Base-by-base conservation (phyloP, 768 basidiomycete species). In the Lentinula sp. region DNA sequence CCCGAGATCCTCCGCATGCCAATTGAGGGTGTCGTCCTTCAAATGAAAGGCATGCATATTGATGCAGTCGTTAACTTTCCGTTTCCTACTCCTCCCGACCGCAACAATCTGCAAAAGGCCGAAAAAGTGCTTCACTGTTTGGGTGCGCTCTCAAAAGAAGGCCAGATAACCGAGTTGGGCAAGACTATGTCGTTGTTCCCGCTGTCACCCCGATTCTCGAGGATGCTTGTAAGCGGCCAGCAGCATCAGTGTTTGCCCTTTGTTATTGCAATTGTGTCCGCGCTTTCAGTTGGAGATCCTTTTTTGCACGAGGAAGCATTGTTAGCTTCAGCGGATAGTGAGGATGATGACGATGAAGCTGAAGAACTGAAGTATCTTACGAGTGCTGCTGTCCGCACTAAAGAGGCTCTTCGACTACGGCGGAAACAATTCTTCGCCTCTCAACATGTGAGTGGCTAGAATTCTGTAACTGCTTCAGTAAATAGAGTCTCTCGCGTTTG, bases 41-140 rank as follows among this genome's bases (percentile, higher is more conserved):
- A 98, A 72, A 98, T 99, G 96, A 99, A 99, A 79, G 88, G 86
- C 72, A 98, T 99, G 95, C 93, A 96, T 69, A 96, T 99, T 61
- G 95, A 98, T 68, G 81, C 93, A 1, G 93, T 98, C 42, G 80
- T 93, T 66, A 98, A 98, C 75, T 99, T 99, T 73, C 97, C 97
- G 15, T 98, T 98, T 75, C 97, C 97, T 1, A 98, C 97, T 0
- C 90, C 96, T 13, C 97, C 97, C 0, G 92, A 97, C 71, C 84
- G 88, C 41, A 67, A 72, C 9, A 81, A 85, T 4, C 78, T 99
- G 48, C 81, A 78, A 61, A 89, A 88, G 68, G 94, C 97, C 2
- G 95, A 99, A 74, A 85, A 79, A 50, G 79, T 87, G 3, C 79
- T 99, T 43, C 83, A 79, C 16, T 82, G 92, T 66, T 85, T 99